phyloP scores from a whole-genome alignment of 495 filamentous ascomycete species.

The Lasiosphaeris hirsuta region DNA sequence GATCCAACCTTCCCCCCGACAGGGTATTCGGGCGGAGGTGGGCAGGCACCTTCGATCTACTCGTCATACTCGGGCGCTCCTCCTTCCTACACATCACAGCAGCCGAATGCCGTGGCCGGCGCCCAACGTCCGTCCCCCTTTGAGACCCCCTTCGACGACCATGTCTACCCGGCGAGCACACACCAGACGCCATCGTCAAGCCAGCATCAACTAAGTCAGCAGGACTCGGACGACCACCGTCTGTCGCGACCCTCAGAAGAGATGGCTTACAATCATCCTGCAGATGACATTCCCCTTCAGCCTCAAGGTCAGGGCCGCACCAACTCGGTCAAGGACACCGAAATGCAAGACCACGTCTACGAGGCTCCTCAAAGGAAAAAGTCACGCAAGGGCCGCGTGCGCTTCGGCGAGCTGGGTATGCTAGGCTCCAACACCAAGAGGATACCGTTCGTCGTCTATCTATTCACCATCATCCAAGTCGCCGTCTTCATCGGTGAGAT shows the following conservation, averaged over 20 bases:
- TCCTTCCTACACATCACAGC: slow-evolving; percentile 28
- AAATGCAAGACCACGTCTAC: slow-evolving; percentile 51
- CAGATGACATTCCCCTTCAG: slow-evolving; percentile 67
- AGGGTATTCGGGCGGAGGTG: slow-evolving; percentile 22
- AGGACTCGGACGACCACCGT: slow-evolving; percentile 57
- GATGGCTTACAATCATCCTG: slow-evolving; percentile 39
- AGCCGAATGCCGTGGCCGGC: slow-evolving; percentile 23
- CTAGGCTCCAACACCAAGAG: slow-evolving; percentile 46
- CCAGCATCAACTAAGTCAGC: slow-evolving; percentile 46
- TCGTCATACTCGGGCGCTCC: slow-evolving; percentile 24
- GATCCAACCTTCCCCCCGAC: slow-evolving; percentile 26
- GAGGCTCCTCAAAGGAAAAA: slow-evolving; percentile 34
- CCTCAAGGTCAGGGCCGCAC: slow-evolving; percentile 35
- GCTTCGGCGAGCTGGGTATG: slow-evolving; percentile 49
- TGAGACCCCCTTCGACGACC: slow-evolving; percentile 58
- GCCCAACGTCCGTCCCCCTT: slow-evolving; percentile 45
- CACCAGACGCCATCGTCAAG: slow-evolving; percentile 30
- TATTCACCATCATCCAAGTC: slow-evolving; percentile 73
- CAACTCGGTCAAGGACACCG: slow-evolving; percentile 31
- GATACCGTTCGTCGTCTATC: slow-evolving; percentile 81
- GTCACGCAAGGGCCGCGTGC: slow-evolving; percentile 31
- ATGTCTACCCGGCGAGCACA: slow-evolving; percentile 56
- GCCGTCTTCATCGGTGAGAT: slow-evolving; percentile 89
- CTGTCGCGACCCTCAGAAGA: slow-evolving; percentile 38
- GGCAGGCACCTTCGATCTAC: slow-evolving; percentile 41